Evolutionary conservation across 768 basidiomycete genomes (phyloP), one percentile per base, ranked within the genome.

Genomic region (Hericium coralloides): DNA sequence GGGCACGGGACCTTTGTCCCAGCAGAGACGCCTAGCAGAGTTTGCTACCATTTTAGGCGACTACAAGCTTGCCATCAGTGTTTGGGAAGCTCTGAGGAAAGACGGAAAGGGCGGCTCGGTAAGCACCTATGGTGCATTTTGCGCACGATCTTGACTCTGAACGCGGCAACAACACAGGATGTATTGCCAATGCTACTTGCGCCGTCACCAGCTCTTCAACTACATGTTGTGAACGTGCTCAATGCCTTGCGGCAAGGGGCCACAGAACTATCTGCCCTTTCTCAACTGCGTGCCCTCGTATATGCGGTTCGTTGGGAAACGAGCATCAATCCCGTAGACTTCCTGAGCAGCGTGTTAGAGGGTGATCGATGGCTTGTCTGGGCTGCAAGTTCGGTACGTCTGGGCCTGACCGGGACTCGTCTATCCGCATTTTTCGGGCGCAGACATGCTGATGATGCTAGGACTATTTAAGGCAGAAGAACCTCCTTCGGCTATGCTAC

Each of bases 31-130:
- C n/a, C 74, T 98, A 3, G 97, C 94, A 10, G 97, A 99, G 69
- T 95, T 98, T 72, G 85, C 92, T 9, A 97, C 97, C 18, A 82
- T 95, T 58, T 72, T 98, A 2, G 89, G 93, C 3, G 97, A 99
- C 70, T 83, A 84, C 68, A 92, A 90, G 63, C 76, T 95, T 36
- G 95, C 95, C 0, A 74, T 80, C 2, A 71, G 73, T 8, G 82
- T 94, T 3, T 98, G 95, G 89, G 97, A 98, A 67, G 75, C 85
- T 3, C 67, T 93, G 37, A 77, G 91, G 51, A 93, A 93, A 67
- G 95, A 98, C 58, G 81, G 81, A 45, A 93, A 90, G 66, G 85
- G 86, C 38, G 95, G 95, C 45, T 89, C 87, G 26, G 92, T 95
- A 70, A 61, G 84, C 75, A 17, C 55, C 18, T 15, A 56, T 14